Conservation (phyloP, 1,284 basidiomycete species). For the Hemileia vastatrix region DNA sequence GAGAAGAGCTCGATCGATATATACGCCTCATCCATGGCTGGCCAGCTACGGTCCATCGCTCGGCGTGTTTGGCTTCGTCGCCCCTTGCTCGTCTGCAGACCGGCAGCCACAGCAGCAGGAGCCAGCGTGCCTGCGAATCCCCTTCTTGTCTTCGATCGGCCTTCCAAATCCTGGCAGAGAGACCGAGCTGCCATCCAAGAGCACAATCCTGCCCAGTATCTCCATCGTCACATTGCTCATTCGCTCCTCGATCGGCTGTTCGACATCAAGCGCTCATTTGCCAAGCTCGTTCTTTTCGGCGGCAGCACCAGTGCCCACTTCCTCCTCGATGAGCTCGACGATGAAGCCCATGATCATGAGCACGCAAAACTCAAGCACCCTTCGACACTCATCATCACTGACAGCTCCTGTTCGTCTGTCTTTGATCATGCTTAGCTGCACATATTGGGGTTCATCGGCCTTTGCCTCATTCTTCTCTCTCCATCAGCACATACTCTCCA, state of each 20-base stretch:
- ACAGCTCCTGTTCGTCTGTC: not conserved
- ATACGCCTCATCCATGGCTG: no score
- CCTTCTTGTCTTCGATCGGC: slow-evolving; percentile 67
- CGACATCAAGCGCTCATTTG: slow-evolving; percentile 40
- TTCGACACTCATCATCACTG: not conserved
- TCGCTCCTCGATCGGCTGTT: slow-evolving; percentile 23
- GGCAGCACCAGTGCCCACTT: slow-evolving; percentile 39
- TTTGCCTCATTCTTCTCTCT: not conserved
- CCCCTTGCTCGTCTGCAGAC: no score
- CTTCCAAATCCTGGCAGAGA: slow-evolving; percentile 69
- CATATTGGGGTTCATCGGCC: not conserved
- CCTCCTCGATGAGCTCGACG: slow-evolving; percentile 24
- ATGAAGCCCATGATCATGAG: slow-evolving; percentile 8
- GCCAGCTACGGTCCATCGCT: no score
- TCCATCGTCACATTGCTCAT: slow-evolving; percentile 67
- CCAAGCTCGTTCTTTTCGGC: slow-evolving; percentile 41
- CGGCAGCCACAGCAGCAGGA: no score
- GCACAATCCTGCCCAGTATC: slow-evolving; percentile 70
- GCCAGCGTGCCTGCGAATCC: no score
- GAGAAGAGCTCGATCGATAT: no score
- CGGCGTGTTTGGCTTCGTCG: no score
- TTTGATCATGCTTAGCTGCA: slow-evolving; percentile 19
- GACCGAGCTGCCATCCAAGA: slow-evolving; percentile 60
- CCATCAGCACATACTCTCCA: slow-evolving; percentile 27
- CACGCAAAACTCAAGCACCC: no score